phyloP scores from a whole-genome alignment of 306 rosid genomes.

The Gleditsia sinensis region DNA sequence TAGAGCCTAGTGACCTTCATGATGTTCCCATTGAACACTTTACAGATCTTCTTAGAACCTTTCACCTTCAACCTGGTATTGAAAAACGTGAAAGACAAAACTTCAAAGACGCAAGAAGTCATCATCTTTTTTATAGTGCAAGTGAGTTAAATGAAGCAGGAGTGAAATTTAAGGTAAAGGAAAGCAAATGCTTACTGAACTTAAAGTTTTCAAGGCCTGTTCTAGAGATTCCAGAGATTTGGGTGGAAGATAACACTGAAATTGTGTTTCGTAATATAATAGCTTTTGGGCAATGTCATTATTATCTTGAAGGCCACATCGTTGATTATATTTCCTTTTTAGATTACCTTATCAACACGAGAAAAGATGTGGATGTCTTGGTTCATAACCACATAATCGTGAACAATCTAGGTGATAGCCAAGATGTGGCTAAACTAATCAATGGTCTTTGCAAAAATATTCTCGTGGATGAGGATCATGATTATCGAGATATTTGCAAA shows the following conservation, averaged over 20 bases:
- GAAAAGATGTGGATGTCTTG: slow-evolving; percentile 23
- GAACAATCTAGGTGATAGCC: background rate
- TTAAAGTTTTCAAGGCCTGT: background rate
- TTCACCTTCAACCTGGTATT: too few species aligned
- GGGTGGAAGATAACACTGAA: rapidly evolving
- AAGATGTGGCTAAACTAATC: background rate
- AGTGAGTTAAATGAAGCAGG: background rate
- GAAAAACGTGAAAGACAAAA: too few species aligned
- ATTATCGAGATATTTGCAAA: background rate
- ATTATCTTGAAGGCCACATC: background rate
- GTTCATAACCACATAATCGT: background rate
- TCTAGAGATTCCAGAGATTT: background rate
- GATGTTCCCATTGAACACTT: too few species aligned
- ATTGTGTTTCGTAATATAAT: background rate
- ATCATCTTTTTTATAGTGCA: too few species aligned
- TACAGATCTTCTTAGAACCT: too few species aligned
- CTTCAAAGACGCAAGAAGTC: too few species aligned
- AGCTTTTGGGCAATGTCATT: slow-evolving; percentile 6
- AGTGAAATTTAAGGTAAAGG: background rate
- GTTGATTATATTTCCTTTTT: rapidly evolving
- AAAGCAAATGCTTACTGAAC: background rate
- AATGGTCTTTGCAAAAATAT: background rate
- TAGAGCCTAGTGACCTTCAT: too few species aligned
- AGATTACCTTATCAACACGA: background rate
- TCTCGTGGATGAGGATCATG: background rate